phyloP scores from a whole-genome alignment of 2,329 filamentous ascomycete species.

The Apiospora saccharicola region DNA sequence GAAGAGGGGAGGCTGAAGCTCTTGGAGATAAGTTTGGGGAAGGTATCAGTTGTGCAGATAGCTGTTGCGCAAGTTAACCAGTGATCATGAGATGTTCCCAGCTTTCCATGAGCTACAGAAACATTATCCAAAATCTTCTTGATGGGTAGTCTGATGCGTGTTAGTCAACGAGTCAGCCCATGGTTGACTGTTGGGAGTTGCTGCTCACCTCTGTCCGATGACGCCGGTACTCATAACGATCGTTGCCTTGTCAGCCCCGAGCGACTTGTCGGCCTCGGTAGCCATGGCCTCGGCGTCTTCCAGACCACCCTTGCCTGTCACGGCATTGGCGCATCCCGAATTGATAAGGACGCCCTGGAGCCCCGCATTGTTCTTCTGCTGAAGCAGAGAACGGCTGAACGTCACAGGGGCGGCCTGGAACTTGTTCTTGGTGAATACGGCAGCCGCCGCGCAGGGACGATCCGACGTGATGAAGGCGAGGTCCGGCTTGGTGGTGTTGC shows the following conservation, averaged over 20 bases:
- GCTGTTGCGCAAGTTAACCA: slow-evolving; percentile 89
- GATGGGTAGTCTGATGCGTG: slow-evolving; percentile 74
- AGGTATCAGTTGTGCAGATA: slow-evolving; percentile 98
- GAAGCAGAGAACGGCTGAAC: slow-evolving; percentile 77
- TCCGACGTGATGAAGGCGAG: slow-evolving; percentile 89
- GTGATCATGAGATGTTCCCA: slow-evolving; percentile 80
- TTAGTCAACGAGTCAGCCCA: not conserved
- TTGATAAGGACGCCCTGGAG: slow-evolving; percentile 89
- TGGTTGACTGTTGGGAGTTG: not conserved
- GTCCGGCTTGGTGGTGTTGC: slow-evolving; percentile 91
- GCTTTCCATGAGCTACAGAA: slow-evolving; percentile 73
- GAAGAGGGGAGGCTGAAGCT: slow-evolving; percentile 86
- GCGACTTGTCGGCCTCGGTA: slow-evolving; percentile 72
- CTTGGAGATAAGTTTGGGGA: slow-evolving; percentile 90
- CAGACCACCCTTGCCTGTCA: slow-evolving; percentile 88
- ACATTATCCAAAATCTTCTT: slow-evolving; percentile 87
- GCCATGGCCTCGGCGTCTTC: slow-evolving; percentile 91
- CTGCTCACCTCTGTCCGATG: slow-evolving; percentile 82
- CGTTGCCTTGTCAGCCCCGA: slow-evolving; percentile 64
- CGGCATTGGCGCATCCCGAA: slow-evolving; percentile 95
- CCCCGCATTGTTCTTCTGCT: slow-evolving; percentile 70
- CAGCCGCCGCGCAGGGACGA: slow-evolving; percentile 83
- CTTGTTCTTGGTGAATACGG: slow-evolving; percentile 97
- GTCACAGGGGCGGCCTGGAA: slow-evolving; percentile 97
- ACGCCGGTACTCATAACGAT: slow-evolving; percentile 99